Evolutionary conservation across 192 early-diverging fungal species (phyloP).

Genomic region (Linnemannia hyalina): DNA sequence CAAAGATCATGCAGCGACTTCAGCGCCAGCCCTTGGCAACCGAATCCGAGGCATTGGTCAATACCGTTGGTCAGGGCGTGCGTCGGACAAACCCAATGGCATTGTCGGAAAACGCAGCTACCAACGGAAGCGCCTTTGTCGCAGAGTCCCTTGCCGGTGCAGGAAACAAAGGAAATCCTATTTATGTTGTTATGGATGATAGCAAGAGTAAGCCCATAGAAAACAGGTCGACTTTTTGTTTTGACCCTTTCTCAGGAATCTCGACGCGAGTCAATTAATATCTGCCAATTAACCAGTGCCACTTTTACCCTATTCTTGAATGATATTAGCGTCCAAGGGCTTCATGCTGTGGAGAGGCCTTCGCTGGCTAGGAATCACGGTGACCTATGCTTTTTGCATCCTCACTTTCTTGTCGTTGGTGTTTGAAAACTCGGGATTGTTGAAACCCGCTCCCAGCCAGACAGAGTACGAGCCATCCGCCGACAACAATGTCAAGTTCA

Average conservation of each 20-base stretch:
- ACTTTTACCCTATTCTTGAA: background rate
- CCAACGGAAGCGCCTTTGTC: constrained; percentile 46
- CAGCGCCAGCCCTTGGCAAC: constrained; percentile 51
- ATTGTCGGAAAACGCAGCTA: constrained; percentile 13
- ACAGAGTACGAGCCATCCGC: constrained; percentile 71
- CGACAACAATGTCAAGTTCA: constrained; percentile 82
- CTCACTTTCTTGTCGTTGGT: constrained; percentile 76
- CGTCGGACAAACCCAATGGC: constrained; percentile 24
- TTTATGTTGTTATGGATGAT: constrained; percentile 74
- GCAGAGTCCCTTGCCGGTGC: constrained; percentile 41
- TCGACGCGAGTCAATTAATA: background rate
- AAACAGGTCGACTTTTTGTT: no score
- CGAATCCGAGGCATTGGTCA: constrained; percentile 32
- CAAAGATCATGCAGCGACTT: constrained; percentile 64
- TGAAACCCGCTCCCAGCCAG: constrained; percentile 71
- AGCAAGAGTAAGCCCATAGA: constrained; percentile 45
- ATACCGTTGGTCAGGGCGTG: constrained; percentile 26
- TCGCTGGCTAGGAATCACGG: constrained; percentile 71
- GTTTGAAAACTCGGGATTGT: constrained; percentile 77
- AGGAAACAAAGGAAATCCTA: constrained; percentile 70
- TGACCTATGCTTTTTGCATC: constrained; percentile 79
- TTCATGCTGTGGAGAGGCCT: constrained; percentile 71
- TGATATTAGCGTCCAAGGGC: constrained; percentile 55
- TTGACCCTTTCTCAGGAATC: no score
- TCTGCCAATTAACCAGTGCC: background rate